Base-by-base conservation (phyloP, 805 yeast genomes). In the Naumovozyma baii region DNA sequence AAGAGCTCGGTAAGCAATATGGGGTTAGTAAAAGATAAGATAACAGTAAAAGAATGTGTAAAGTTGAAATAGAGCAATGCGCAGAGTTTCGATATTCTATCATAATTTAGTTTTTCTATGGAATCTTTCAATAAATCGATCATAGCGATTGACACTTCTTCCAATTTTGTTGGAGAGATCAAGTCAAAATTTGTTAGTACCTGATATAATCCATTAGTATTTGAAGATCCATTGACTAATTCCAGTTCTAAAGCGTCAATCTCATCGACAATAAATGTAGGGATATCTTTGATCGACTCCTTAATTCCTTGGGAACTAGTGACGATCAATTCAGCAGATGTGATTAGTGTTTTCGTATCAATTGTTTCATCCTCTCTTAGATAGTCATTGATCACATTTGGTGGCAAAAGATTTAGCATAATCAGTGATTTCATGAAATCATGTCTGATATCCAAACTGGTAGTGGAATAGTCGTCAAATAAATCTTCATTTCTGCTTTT, bases 381-480 rank as follows among this genome's bases (percentile, higher is more conserved):
- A 20, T 62, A 59, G 5, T 58, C 51, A 34, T 54, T 59, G 33
- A 64, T 60, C 5, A 62, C 46, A 15, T 48, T 41, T 7, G 54
- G 50, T 1, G 67, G 64, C 15, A 69, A 61, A 7, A 73, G 47
- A 1, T 61, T 61, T 15, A 71, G 42, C 29, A 66, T 63, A 12
- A 70, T 59, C 41, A 75, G 62, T 18, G 68, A 61, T 43, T 63
- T 66, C n/a, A 74, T 50, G 38, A 74, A 70, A 26, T 72, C 78
- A 44, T 70, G 74, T 31, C 80, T 63, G 3, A 73, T 61, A 49
- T 73, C 78, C 10, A 60, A 54, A 7, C 67, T 64, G 1, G 70
- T 63, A 1, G 73, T 57, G 2, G 76, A 70, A 43, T 67, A 69
- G 13, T 73, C 67, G n/a, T 73, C 64, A 45, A 74, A 73, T 59